Conservation (phyloP, 2,329 filamentous ascomycete species). For the Calonectria multiphialidica region DNA sequence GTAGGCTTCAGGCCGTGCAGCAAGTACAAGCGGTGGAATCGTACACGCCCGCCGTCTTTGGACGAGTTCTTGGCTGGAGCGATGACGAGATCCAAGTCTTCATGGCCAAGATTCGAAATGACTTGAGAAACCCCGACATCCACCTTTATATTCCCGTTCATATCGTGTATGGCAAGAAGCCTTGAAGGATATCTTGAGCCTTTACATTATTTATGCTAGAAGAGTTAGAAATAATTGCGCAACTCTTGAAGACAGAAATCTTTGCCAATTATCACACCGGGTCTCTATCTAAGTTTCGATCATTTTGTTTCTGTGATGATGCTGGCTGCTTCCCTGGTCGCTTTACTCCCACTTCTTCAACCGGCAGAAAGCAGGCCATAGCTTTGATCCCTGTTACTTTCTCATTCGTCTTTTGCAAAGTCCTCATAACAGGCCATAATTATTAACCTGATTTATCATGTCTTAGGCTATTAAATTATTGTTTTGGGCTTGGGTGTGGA, state of each 20-base stretch:
- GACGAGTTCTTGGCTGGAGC: constrained; percentile 33
- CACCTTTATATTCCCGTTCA: constrained; percentile 36
- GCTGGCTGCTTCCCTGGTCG: too few relatives aligned
- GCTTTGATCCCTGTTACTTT: too few relatives aligned
- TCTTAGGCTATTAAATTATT: too few relatives aligned
- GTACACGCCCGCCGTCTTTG: constrained; percentile 33
- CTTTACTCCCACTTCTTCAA: too few relatives aligned
- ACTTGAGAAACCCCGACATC: constrained; percentile 27
- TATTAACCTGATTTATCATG: too few relatives aligned
- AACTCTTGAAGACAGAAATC: too few relatives aligned
- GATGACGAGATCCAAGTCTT: constrained; percentile 33
- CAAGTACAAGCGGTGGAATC: constrained; percentile 33
- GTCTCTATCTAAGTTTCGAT: background rate
- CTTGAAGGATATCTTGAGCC: background rate
- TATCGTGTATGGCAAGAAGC: constrained; percentile 35
- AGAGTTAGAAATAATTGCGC: background rate
- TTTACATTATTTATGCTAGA: background rate
- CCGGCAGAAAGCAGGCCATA: too few relatives aligned
- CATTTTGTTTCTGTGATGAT: too few relatives aligned
- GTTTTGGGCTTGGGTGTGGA: too few relatives aligned
- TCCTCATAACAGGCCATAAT: too few relatives aligned
- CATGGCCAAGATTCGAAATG: constrained; percentile 36
- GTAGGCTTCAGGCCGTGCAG: constrained; percentile 29
- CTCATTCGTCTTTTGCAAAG: too few relatives aligned
- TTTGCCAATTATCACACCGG: background rate